Evolutionary conservation across 139 green algal genomes (phyloP).

Genomic region (Chlamydomonas applanata): DNA sequence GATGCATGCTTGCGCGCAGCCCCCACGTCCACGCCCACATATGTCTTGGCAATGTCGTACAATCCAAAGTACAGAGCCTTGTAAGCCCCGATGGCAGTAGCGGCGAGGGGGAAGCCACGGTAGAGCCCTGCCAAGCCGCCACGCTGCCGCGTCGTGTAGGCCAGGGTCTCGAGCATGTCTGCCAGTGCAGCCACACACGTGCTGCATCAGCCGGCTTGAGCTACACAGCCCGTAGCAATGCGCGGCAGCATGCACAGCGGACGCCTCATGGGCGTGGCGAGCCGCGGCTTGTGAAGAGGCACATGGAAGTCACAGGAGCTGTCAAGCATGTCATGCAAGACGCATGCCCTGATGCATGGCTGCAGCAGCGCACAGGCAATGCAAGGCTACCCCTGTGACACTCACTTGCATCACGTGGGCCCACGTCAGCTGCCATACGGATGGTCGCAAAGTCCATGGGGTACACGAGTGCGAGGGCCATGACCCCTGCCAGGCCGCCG

Average conservation of each 20-base stretch:
- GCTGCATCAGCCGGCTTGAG: too few species aligned
- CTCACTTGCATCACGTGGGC: not conserved
- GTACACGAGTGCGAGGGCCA: constrained; percentile 43
- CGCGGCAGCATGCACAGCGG: too few species aligned
- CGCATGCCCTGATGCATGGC: too few species aligned
- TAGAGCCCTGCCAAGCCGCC: constrained; percentile 32
- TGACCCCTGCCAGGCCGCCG: constrained; percentile 30
- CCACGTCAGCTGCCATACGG: constrained; percentile 14
- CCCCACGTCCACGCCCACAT: not conserved
- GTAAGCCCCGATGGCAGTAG: constrained; percentile 35
- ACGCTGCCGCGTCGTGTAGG: constrained; percentile 13
- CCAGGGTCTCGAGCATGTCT: constrained; percentile 17
- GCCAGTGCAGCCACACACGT: too few species aligned
- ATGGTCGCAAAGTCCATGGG: constrained; percentile 48
- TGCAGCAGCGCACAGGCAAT: too few species aligned
- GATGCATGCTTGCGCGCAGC: not conserved
- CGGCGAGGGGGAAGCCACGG: constrained; percentile 35
- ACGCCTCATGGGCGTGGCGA: too few species aligned
- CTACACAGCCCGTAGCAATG: too few species aligned
- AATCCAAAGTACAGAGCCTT: constrained; percentile 53
- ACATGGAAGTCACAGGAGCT: too few species aligned
- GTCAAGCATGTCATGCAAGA: too few species aligned
- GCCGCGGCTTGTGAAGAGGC: too few species aligned
- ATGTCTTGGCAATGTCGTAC: constrained; percentile 11
- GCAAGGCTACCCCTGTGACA: too few species aligned